Evolutionary conservation across 345 rosid species (phyloP).

Genomic region (Eutrema japonicum): DNA sequence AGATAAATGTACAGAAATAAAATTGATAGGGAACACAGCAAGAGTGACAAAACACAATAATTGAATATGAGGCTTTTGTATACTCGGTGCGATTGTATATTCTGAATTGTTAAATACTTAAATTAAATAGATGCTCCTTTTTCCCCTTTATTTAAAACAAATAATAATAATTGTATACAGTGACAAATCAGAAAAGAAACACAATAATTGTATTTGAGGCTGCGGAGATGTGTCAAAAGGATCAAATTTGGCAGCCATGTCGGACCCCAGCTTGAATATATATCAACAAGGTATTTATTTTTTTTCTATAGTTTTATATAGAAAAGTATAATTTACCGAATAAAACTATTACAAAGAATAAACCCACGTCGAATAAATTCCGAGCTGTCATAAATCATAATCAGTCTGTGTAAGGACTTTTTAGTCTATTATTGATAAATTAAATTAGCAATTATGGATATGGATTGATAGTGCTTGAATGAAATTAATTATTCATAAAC

Average conservation of each 20-base stretch:
- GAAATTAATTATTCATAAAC: neutral
- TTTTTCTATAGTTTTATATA: neutral
- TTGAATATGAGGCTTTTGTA: neutral
- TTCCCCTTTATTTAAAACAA: neutral
- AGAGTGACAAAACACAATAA: neutral
- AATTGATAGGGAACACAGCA: neutral
- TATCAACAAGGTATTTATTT: neutral
- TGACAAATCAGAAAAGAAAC: neutral
- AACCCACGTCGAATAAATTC: constrained; percentile 1
- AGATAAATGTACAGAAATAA: neutral
- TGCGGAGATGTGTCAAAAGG: constrained; percentile 23
- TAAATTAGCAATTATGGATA: constrained; percentile 15
- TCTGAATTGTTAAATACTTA: neutral
- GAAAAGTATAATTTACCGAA: neutral
- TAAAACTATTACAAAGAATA: constrained; percentile 21
- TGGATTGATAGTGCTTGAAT: constrained; percentile 6
- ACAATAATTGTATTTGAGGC: constrained; percentile 24
- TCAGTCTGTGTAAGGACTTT: neutral
- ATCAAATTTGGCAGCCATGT: constrained; percentile 42
- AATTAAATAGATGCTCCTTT: neutral
- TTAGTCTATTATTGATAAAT: neutral
- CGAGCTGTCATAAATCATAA: neutral
- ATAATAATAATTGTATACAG: constrained; percentile 1
- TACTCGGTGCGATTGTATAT: neutral
- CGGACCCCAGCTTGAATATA: constrained; percentile 13